Evolutionary conservation across 306 rosid species (phyloP).

Genomic region (Cucurbita ficifolia): DNA sequence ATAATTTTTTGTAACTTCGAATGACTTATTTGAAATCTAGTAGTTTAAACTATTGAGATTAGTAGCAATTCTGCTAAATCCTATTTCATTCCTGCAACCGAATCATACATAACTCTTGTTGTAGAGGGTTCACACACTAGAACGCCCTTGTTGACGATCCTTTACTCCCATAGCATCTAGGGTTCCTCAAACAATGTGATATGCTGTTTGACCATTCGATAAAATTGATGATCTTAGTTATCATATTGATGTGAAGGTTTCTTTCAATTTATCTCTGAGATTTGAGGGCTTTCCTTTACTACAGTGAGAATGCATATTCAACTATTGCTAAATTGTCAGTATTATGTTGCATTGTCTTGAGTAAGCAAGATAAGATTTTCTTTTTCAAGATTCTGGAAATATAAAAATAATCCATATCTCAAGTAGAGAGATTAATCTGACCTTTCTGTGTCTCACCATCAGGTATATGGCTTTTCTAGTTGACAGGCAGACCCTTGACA

Average conservation of each 20-base stretch:
- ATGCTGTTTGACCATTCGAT: not conserved
- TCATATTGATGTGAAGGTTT: not conserved
- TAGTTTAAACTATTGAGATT: not conserved
- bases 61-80: not conserved
- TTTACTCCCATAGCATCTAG: no score
- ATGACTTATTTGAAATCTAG: not conserved
- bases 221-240: not conserved
- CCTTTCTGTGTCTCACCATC: not conserved
- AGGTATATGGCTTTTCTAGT: not conserved
- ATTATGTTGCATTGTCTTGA: not conserved
- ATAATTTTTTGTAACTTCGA: not conserved
- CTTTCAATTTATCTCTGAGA: not conserved
- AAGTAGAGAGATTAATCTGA: not conserved
- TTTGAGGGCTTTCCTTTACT: not conserved
- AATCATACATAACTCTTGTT: not conserved
- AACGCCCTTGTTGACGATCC: no score
- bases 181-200: no score
- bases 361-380: not conserved
- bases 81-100: not conserved
- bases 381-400: not conserved
- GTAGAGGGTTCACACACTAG: not conserved
- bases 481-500: not conserved
- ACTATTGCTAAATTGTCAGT: not conserved
- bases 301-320: not conserved
- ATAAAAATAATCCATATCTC: not conserved